Base-by-base conservation (phyloP, 1,139 yeast genomes). In the Saccharomycopsis hybrid region DNA sequence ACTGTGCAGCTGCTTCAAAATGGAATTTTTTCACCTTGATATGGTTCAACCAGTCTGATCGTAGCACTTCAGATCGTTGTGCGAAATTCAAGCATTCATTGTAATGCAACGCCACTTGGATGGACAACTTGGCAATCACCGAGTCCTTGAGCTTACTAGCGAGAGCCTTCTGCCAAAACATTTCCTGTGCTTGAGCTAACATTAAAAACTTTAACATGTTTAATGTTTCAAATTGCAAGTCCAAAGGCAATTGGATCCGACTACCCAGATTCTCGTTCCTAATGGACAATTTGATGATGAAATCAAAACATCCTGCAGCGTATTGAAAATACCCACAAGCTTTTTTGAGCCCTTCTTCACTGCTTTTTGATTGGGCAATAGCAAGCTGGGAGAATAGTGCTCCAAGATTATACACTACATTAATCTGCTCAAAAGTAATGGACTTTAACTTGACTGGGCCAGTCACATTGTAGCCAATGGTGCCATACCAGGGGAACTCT, bases 111-210 rank as follows among this genome's bases (percentile, higher is more conserved):
- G 85, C 72, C 0, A 81, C 82, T 59, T 82, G 86, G 5, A 71
- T 65, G 0, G 95, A 76, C 43, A 90, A 65, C 57, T 80, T 77
- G 0, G 94, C 74, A 3, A 88, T 66, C 2, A 80, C 70, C 0
- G 82, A 69, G 60, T 85, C 80, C 59, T 82, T 84, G 60, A 80
- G 64, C 2, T 71, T 68, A n/a, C 74, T 75, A 37, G 68, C 63
- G 0, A 77, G 65, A 0, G 96, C 90, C 59, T 82, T 82, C 47
- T 76, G 80, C 96, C 96, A 89, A 50, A 84, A 80, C 8, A 79
- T 73, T 61, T 90, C 97, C 63, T 89, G 96, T 0, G 96, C 94
- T 59, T 88, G 95, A 0, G 95, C 95, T 40, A 85, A 62, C 77
- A 79, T 77, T 27, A 88, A 58, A n/a, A 53, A 54, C 38, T 70